Conservation (phyloP, 2,329 filamentous ascomycete genomes). For the Beauveria rudraprayagi region DNA sequence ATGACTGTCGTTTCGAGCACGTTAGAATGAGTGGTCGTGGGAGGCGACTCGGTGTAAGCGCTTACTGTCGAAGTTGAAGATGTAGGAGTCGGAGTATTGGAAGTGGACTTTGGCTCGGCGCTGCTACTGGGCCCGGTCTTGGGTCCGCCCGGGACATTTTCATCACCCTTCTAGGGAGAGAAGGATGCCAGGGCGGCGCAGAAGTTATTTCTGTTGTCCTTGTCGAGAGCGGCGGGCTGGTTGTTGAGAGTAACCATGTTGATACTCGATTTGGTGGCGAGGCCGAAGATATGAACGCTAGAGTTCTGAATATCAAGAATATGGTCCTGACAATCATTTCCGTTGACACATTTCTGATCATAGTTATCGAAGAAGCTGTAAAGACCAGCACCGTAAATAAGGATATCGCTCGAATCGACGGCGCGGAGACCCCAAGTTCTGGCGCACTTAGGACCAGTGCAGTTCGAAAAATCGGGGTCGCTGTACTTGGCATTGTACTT, state of each 20-base stretch:
- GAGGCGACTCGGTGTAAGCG: not conserved
- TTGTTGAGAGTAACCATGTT: slow-evolving; percentile 66
- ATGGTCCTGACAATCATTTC: slow-evolving; percentile 66
- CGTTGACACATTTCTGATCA: slow-evolving; percentile 57
- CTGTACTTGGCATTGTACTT: slow-evolving; percentile 45
- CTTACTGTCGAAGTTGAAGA: not conserved
- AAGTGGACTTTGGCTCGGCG: not conserved
- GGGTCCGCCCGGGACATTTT: not conserved
- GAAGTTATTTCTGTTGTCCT: slow-evolving; percentile 58
- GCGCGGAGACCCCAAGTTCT: slow-evolving; percentile 74
- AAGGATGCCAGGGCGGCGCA: slow-evolving; percentile 54
- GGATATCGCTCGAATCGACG: slow-evolving; percentile 56
- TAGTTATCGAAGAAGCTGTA: slow-evolving; percentile 86
- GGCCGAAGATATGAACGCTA: slow-evolving; percentile 56
- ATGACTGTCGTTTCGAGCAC: slow-evolving; percentile 14
- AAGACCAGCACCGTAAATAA: slow-evolving; percentile 64
- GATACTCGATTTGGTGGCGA: slow-evolving; percentile 66
- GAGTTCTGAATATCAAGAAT: slow-evolving; percentile 67
- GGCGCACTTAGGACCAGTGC: slow-evolving; percentile 48
- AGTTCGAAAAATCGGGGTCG: slow-evolving; percentile 63
- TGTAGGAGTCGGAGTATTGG: not conserved
- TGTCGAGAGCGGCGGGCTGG: slow-evolving; percentile 42
- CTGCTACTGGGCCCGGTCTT: not conserved
- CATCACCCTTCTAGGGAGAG: slow-evolving; percentile 15
- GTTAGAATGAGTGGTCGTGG: slow-evolving; percentile 5